Base-by-base conservation (phyloP, 345 rosid species). In the Eucalyptus pauciflora region DNA sequence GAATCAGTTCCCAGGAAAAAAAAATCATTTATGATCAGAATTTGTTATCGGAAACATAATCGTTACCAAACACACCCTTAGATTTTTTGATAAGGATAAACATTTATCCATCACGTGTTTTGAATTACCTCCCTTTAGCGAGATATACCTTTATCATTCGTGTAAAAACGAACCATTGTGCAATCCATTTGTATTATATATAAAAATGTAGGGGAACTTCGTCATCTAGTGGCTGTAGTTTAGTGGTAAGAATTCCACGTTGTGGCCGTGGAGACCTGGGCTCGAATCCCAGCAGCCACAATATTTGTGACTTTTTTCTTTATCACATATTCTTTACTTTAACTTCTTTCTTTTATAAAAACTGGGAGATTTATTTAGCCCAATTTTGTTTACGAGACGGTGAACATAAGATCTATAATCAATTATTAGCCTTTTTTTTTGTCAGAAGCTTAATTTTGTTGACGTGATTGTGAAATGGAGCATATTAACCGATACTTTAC, bases 261-360 rank as follows among this genome's bases (percentile, higher is more conserved):
- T 94, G 96, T 96, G 96, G 96, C 96, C 96, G 94, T 95, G 93
- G 95, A 94, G 99, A 95, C 95, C 95, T 95, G 94, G 96, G 96
- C 96, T 96, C 94, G 95, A 96, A 94, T 96, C 97, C 96, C 94
- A 96, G 94, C 95, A 95, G 97, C 97, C 96, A 93, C 96, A 95
- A 2, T 2, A 1, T 20, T 10, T 1, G 13, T 3, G 1, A 3
- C 4, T 4, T 10, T 71, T 71, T 5, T 3, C 69, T 12, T 5
- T 20, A 0, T 20, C 22, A 20, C 18, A 52, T 52, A 20, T 5
- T 41, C 6, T 18, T 20, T 41, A 5, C 43, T 37, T 37, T 3
- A 18, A 20, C 27, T 2, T 37, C 14, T 71, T 71, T 18, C 27
- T 17, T 37, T 37, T 37, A 71, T 9, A 10, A 71, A 71, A 15